A percentile compares a stretch with the other conserved stretches of the same genome.
Evolutionary conservation across 139 green algal genomes (phyloP).

Genomic region (Chlorella sp.): DNA sequence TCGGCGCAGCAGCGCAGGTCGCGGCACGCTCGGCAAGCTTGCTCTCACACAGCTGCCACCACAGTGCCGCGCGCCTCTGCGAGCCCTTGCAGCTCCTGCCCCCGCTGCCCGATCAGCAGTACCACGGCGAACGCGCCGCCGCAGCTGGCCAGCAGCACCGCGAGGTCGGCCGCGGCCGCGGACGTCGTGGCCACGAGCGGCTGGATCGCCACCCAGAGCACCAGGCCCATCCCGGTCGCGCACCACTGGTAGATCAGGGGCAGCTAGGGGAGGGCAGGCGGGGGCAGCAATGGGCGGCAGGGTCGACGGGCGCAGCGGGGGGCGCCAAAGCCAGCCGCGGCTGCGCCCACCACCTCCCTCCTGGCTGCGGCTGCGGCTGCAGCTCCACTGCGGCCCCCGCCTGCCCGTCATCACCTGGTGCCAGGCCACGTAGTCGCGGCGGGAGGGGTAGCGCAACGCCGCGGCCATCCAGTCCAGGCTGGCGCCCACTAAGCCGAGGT

Average conservation of each 20-base stretch:
- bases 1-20: too few species aligned
- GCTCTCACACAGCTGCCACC: too few species aligned
- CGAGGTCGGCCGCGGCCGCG: background rate
- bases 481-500: constrained; percentile 19
- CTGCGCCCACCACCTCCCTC: too few species aligned
- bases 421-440: constrained; percentile 23
- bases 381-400: too few species aligned
- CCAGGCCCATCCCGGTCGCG: constrained; percentile 1
- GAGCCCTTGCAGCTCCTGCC: constrained; percentile 21
- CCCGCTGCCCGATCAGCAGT: constrained; percentile 26
- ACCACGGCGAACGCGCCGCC: constrained; percentile 7
- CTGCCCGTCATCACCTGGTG: too few species aligned
- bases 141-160: constrained; percentile 12
- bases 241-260: constrained; percentile 27
- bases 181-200: constrained; percentile 20
- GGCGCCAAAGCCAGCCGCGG: too few species aligned
- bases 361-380: too few species aligned
- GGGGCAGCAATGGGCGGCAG: too few species aligned
- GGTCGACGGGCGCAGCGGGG: too few species aligned
- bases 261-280: too few species aligned
- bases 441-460: constrained; percentile 37
- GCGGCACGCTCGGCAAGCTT: too few species aligned
- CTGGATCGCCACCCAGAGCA: constrained; percentile 16
- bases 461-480: constrained; percentile 31
- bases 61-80: constrained; percentile 1